A percentile compares a stretch with the other conserved stretches of the same genome.
Conservation (phyloP, 2,329 filamentous ascomycete species). For the Lachnellula cervina region DNA sequence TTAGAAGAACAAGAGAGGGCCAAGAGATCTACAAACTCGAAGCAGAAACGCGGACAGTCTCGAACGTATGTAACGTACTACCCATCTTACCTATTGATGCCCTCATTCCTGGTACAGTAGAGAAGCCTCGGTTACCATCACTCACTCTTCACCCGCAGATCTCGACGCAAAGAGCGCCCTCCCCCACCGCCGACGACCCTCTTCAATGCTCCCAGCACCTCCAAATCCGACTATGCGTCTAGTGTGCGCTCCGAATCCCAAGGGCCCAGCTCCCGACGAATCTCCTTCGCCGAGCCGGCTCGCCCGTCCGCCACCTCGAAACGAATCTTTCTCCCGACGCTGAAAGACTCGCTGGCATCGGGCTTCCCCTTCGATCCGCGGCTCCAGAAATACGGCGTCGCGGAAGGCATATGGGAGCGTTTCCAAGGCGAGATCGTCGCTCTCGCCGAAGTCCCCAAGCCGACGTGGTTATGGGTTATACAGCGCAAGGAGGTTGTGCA, state of each 20-base stretch:
- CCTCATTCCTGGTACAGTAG: too few relatives aligned
- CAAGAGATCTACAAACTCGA: too few relatives aligned
- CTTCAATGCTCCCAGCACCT: too few relatives aligned
- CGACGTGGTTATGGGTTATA: conserved; percentile 16
- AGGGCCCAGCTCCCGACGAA: conserved; percentile 12
- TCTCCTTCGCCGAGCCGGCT: conserved; percentile 22
- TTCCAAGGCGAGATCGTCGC: conserved; percentile 21
- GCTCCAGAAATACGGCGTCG: conserved; percentile 22
- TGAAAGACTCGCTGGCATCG: conserved; percentile 16
- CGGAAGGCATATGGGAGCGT: conserved; percentile 20
- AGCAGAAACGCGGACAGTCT: too few relatives aligned
- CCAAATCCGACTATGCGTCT: background rate
- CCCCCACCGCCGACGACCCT: too few relatives aligned
- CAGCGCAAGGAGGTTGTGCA: conserved; percentile 18
- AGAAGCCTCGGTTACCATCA: too few relatives aligned
- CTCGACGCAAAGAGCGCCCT: too few relatives aligned
- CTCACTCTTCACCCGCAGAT: too few relatives aligned
- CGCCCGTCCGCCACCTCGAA: conserved; percentile 14
- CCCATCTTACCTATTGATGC: too few relatives aligned
- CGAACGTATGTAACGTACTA: too few relatives aligned
- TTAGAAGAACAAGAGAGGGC: too few relatives aligned
- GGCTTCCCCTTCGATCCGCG: conserved; percentile 23
- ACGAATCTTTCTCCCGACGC: conserved; percentile 22
- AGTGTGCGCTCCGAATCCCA: background rate
- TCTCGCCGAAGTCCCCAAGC: conserved; percentile 14